Conservation (phyloP, 1,284 basidiomycete genomes). For the Trametes hirsuta region DNA sequence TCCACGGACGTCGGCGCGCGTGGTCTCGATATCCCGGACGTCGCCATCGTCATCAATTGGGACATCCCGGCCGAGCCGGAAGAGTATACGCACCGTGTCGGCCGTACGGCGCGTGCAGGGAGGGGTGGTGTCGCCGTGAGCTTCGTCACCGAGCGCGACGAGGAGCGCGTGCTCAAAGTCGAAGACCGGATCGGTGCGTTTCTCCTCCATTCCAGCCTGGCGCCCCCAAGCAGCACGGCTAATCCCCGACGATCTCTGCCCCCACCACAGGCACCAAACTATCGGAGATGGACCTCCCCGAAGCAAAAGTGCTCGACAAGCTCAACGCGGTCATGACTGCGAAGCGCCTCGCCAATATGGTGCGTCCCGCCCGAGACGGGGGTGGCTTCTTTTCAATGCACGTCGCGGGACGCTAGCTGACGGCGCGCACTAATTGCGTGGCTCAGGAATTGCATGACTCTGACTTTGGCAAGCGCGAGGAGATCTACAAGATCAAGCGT, state of each 20-base stretch:
- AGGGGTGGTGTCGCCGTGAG: slow-evolving; percentile 89
- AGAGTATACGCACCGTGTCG: slow-evolving; percentile 83
- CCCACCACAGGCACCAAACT: slow-evolving; percentile 66
- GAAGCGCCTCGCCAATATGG: slow-evolving; percentile 94
- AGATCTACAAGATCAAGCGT: slow-evolving; percentile 73
- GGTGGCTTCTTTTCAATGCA: background rate
- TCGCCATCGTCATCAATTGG: slow-evolving; percentile 96
- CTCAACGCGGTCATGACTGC: slow-evolving; percentile 91
- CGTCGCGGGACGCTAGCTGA: background rate
- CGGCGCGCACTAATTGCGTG: background rate
- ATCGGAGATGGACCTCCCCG: slow-evolving; percentile 74
- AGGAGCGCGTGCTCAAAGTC: slow-evolving; percentile 82
- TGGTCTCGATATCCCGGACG: slow-evolving; percentile 94
- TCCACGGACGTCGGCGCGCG: slow-evolving; percentile 95
- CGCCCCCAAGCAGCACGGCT: background rate
- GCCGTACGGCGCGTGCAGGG: slow-evolving; percentile 93
- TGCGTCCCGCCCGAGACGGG: slow-evolving; percentile 39
- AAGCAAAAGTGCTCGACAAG: slow-evolving; percentile 83
- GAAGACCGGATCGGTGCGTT: slow-evolving; percentile 85
- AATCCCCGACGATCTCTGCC: background rate
- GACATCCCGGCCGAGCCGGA: slow-evolving; percentile 83
- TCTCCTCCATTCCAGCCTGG: too few relatives aligned
- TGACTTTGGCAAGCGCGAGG: slow-evolving; percentile 88
- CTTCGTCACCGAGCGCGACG: slow-evolving; percentile 94
- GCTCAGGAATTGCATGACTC: slow-evolving; percentile 87